Evolutionary conservation across 176 grass and related monocot species (phyloP).

Genomic region (Lolium multiflorum): DNA sequence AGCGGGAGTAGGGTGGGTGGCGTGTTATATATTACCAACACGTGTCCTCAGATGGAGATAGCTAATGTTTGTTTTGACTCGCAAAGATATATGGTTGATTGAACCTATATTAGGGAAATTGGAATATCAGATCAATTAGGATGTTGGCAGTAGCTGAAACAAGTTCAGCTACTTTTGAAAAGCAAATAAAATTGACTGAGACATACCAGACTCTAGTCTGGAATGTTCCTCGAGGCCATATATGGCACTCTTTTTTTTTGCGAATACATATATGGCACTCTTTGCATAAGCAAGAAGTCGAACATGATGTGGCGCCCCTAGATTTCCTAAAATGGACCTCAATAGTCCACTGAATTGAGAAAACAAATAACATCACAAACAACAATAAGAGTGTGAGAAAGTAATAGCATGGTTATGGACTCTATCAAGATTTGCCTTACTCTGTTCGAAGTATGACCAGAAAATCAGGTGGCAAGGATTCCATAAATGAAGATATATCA

Average conservation of each 20-base stretch:
- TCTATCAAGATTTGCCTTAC: slow-evolving; percentile 52
- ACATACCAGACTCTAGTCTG: slow-evolving; percentile 50
- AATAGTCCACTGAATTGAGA: slow-evolving; percentile 71
- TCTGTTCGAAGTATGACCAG: slow-evolving; percentile 80
- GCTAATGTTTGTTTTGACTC: slow-evolving; percentile 58
- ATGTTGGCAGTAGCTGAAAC: neutral
- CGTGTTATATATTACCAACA: slow-evolving; percentile 51
- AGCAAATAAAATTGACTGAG: neutral
- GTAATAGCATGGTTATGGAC: neutral
- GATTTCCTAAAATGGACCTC: slow-evolving; percentile 78
- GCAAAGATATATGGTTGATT: slow-evolving; percentile 37
- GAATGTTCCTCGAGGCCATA: slow-evolving; percentile 67
- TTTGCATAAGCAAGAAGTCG: slow-evolving; percentile 86
- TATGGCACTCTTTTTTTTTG: slow-evolving; percentile 62
- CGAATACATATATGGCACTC: slow-evolving; percentile 61
- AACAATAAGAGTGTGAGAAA: slow-evolving; percentile 33
- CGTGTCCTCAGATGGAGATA: slow-evolving; percentile 70
- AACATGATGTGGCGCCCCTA: slow-evolving; percentile 71
- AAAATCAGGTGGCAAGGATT: slow-evolving; percentile 89
- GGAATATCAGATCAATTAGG: neutral
- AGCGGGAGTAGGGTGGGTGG: neutral
- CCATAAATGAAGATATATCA: slow-evolving; percentile 90
- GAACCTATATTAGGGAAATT: slow-evolving; percentile 46
- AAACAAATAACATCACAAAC: slow-evolving; percentile 28
- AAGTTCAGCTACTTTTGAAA: neutral